Conservation (phyloP, 1,139 yeast genomes). For the Geotrichum candidum region DNA sequence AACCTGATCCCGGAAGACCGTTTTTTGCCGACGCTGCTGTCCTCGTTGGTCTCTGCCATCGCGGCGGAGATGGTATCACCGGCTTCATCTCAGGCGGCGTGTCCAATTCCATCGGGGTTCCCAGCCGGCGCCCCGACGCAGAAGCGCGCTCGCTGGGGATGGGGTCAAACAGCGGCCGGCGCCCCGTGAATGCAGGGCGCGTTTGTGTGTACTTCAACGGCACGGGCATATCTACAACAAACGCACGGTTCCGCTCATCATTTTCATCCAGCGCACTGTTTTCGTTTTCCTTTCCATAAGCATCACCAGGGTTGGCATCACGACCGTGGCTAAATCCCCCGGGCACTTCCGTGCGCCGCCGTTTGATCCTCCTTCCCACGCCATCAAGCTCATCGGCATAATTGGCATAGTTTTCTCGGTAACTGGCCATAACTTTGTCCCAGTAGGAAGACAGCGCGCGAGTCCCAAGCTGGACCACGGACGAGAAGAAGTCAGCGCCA, state of each 20-base stretch:
- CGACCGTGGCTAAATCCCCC: neutral
- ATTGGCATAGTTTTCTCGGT: neutral
- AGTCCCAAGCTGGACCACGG: neutral
- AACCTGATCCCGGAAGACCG: neutral
- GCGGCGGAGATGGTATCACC: neutral
- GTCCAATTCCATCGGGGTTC: neutral
- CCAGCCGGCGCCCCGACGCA: neutral
- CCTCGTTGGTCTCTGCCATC: neutral
- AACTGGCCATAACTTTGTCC: neutral
- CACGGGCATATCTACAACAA: neutral
- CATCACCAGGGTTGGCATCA: no score
- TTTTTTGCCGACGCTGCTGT: neutral
- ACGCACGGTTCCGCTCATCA: neutral
- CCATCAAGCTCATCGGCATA: neutral
- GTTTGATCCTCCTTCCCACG: neutral
- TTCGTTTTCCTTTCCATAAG: neutral
- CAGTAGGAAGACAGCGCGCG: neutral
- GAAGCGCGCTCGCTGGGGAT: neutral
- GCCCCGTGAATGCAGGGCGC: neutral
- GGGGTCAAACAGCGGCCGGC: neutral
- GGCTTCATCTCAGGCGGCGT: neutral
- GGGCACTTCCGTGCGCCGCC: neutral
- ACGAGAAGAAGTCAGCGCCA: constrained; percentile 1
- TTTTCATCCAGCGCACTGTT: neutral
- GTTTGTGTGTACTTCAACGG: neutral